Conservation (phyloP, 345 rosid genomes). For the Populus simonii region DNA sequence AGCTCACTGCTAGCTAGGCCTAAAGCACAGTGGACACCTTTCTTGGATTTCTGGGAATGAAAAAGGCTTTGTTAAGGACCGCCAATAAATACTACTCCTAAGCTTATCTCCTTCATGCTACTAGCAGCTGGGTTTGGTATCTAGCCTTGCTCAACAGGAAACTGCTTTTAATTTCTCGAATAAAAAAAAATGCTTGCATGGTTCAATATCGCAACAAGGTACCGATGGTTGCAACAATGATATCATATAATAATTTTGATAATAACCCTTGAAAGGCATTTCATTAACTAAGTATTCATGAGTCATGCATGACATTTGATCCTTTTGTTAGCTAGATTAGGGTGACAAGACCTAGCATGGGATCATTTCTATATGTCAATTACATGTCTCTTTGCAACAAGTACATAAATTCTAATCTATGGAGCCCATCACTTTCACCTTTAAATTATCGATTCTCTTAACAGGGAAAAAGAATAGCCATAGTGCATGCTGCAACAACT, state of each 20-base stretch:
- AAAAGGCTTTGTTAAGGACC: not conserved
- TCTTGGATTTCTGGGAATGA: not conserved
- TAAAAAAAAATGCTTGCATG: not conserved
- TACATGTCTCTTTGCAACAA: not conserved
- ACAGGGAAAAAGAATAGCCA: not conserved
- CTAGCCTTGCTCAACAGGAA: not conserved
- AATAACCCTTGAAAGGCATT: not conserved
- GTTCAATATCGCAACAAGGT: not conserved
- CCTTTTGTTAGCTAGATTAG: not conserved
- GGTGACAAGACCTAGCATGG: not conserved
- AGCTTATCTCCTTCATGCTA: not conserved
- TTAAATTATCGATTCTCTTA: not conserved
- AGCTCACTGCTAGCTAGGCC: not conserved
- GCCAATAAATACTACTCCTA: not conserved
- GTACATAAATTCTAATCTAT: not conserved
- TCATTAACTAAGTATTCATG: not conserved
- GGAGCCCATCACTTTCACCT: not conserved
- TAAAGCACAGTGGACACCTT: not conserved
- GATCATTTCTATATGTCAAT: not conserved
- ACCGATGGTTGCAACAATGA: not conserved
- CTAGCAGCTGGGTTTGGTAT: not conserved
- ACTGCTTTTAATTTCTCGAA: not conserved
- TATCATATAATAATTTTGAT: not conserved
- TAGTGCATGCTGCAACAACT: not conserved
- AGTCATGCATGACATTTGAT: not conserved